These are phyloP conservation scores for Pistacia atlantica DNA, from an alignment of 345 rosid species.

Conservation along the genomic window DNA sequence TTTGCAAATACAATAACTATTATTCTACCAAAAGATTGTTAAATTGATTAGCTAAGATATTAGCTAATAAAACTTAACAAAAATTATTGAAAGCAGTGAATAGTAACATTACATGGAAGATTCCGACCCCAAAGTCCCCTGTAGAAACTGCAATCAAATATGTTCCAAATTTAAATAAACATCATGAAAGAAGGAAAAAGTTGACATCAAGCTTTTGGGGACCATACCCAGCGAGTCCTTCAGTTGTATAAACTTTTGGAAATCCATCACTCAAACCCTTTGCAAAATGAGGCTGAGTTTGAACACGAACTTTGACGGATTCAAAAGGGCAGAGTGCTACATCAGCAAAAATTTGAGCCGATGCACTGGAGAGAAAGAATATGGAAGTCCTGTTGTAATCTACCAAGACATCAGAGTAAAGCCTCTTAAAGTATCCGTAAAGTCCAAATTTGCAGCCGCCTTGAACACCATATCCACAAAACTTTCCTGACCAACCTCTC, in stretches of 20 bases:
- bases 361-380: constrained; percentile 57
- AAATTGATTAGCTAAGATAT: not conserved
- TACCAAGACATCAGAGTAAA: constrained; percentile 46
- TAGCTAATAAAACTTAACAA: constrained; percentile 1
- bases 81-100: constrained; percentile 31
- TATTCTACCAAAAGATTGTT: not conserved
- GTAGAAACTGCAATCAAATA: constrained; percentile 45
- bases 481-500: constrained; percentile 74
- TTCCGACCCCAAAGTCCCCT: constrained; percentile 53
- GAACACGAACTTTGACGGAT: no score
- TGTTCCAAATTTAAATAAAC: not conserved
- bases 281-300: no score
- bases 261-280: no score
- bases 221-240: constrained; percentile 59
- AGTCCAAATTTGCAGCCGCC: constrained; percentile 41
- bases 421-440: constrained; percentile 62
- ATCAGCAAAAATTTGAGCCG: no score
- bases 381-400: constrained; percentile 39
- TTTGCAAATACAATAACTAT: not conserved
- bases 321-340: no score
- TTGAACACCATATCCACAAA: constrained; percentile 66
- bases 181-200: constrained; percentile 14
- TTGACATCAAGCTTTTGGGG: constrained; percentile 5
- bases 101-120: constrained; percentile 47
- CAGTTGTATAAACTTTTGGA: constrained; percentile 31